Evolutionary conservation across 2,329 filamentous ascomycete genomes (phyloP), one percentile per base, ranked within the genome.

Genomic region (Xylariomycetidae sp.): DNA sequence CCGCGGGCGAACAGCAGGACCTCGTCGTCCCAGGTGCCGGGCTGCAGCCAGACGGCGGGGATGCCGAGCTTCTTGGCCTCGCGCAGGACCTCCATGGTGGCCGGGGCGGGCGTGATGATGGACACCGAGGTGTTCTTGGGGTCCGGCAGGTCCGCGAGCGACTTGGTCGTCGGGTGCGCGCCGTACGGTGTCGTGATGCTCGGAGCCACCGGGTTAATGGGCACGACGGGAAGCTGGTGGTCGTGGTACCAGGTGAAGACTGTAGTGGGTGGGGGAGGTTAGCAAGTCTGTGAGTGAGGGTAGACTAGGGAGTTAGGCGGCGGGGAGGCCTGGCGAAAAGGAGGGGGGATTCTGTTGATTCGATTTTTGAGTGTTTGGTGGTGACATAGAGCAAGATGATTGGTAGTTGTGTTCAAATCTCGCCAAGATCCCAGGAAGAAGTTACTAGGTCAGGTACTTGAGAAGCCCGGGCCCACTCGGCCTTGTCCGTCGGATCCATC

Each of bases 191-290:
- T 76, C n/a, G 68, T 66, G 53, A 96, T 83, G 37, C 69, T 67
- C 6, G 79, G 54, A 4, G 75, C 65, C 30, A 71, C 70, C 0
- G 90, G 89, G 63, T 97, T 96, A 59, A 97, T 74, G 8, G 90
- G 88, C 1, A 80, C 88, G 4, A 82, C 87, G 6, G 83, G 78
- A 25, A 97, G 75, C 23, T 72, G 69, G 63, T 88, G 87, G 20
- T 70, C 58, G 36, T 86, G 74, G 61, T 97, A 97, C 90, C 90
- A 97, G 11, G 77, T 77, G 56, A 96, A 87, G 46, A 97, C 88
- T 94, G n/a, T n/a, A n/a, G n/a, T n/a, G 53, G 10, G 27, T 3
- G 22, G 20, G 8, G 19, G 4, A 18, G 19, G 11, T 17, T n/a
- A n/a, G n/a, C n/a, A n/a, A n/a, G n/a, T n/a, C n/a, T n/a, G n/a